Conservation (phyloP, 352 stramenopile genomes). For the Phytophthora cryptogea region DNA sequence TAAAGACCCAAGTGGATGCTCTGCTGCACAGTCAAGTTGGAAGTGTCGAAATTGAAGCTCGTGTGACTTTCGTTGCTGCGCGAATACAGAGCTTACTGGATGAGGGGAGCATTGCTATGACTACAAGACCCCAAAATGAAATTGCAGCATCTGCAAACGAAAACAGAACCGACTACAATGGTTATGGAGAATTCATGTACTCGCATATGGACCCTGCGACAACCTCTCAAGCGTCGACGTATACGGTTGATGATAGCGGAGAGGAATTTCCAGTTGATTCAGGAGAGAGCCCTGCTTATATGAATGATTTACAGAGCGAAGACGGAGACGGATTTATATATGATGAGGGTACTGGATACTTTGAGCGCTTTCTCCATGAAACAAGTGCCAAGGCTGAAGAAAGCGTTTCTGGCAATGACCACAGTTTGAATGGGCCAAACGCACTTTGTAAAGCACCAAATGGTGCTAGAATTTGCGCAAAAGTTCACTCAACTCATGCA, state of each 20-base stretch:
- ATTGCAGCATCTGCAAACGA: background rate
- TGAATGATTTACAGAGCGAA: conserved; percentile 2
- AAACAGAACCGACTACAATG: conserved; percentile 16
- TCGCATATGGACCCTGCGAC: conserved; percentile 1
- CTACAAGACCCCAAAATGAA: background rate
- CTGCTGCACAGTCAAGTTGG: conserved; percentile 14
- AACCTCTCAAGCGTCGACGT: conserved; percentile 5
- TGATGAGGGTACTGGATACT: conserved; percentile 15
- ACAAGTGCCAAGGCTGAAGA: background rate
- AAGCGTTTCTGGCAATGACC: background rate
- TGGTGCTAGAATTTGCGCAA: conserved; percentile 7
- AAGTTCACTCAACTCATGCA: conserved; percentile 10
- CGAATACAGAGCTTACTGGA: conserved; percentile 20
- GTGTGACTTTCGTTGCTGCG: conserved; percentile 13
- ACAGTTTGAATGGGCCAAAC: background rate
- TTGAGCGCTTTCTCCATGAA: conserved; percentile 23
- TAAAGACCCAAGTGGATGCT: conserved; percentile 19
- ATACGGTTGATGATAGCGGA: conserved; percentile 18
- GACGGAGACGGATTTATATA: conserved; percentile 16
- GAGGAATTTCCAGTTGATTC: conserved; percentile 27
- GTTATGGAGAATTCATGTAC: conserved; percentile 13
- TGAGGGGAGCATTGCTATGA: background rate
- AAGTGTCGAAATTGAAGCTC: conserved; percentile 9
- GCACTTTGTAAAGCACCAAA: conserved; percentile 3
- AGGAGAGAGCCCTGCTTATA: conserved; percentile 5